These are phyloP conservation scores for Zygosaccharomyces kombuchaensis DNA, from an alignment of 805 yeast species.

Conservation along the genomic window DNA sequence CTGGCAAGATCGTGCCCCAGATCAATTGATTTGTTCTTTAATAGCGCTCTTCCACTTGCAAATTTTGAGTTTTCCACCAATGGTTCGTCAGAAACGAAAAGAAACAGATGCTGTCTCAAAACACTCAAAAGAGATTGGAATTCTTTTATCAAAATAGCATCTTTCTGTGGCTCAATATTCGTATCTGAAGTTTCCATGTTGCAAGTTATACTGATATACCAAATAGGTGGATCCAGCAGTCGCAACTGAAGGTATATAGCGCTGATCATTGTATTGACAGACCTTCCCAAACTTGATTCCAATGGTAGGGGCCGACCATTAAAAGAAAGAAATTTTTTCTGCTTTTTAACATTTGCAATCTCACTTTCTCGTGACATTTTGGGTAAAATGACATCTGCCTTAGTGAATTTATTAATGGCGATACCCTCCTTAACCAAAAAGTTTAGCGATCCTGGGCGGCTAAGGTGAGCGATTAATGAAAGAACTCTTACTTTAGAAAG, in stretches of 20 bases:
- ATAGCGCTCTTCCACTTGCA: too few species aligned
- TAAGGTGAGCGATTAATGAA: slow-evolving; percentile 12
- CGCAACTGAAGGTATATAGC: slow-evolving; percentile 23
- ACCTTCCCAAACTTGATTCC: slow-evolving; percentile 33
- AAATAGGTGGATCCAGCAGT: slow-evolving; percentile 32
- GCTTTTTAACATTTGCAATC: slow-evolving; percentile 20
- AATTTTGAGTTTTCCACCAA: too few species aligned
- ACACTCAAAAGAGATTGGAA: slow-evolving; percentile 19
- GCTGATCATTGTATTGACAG: slow-evolving; percentile 24
- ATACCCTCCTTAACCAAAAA: slow-evolving; percentile 15
- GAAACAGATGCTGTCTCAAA: slow-evolving; percentile 12
- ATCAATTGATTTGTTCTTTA: too few species aligned
- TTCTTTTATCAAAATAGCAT: slow-evolving; percentile 36
- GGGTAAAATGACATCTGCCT: slow-evolving; percentile 32
- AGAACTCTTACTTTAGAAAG: slow-evolving; percentile 14
- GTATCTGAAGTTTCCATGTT: slow-evolving; percentile 32
- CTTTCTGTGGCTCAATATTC: slow-evolving; percentile 44
- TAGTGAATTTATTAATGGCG: slow-evolving; percentile 8
- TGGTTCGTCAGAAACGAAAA: neutral
- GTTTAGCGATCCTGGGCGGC: slow-evolving; percentile 12
- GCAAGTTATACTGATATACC: slow-evolving; percentile 35
- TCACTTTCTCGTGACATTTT: slow-evolving; percentile 31
- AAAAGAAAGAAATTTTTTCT: slow-evolving; percentile 31
- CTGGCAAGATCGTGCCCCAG: too few species aligned
- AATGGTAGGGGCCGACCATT: slow-evolving; percentile 35